phyloP scores from a whole-genome alignment of 306 rosid genomes.

The Myrica gale region DNA sequence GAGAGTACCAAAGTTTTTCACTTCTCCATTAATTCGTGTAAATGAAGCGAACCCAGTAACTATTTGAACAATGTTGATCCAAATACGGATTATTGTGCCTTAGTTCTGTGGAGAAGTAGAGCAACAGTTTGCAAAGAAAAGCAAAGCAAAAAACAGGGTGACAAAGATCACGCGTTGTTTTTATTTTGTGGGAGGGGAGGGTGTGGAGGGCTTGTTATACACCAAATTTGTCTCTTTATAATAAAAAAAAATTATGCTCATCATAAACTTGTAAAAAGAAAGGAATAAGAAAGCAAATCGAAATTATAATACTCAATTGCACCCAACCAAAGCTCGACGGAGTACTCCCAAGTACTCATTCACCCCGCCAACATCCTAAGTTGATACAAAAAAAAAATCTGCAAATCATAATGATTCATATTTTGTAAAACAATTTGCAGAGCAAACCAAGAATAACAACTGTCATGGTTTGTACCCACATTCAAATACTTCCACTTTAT shows the following conservation, averaged over 20 bases:
- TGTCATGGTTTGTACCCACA: background rate
- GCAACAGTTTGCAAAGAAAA: background rate
- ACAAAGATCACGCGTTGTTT: background rate
- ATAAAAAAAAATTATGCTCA: background rate
- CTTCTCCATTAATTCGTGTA: background rate
- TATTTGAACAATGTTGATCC: constrained; percentile 18
- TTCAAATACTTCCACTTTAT: background rate
- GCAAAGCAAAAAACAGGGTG: background rate
- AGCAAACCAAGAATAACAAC: background rate
- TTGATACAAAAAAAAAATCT: background rate
- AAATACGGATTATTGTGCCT: background rate
- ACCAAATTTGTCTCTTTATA: too few species aligned
- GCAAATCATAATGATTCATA: background rate
- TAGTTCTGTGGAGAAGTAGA: background rate
- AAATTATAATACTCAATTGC: background rate
- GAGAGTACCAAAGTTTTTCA: constrained; percentile 11
- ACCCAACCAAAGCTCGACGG: background rate
- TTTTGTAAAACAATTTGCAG: background rate
- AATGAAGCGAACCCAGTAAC: constrained; percentile 9
- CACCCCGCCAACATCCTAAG: background rate
- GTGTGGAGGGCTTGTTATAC: too few species aligned
- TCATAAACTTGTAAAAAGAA: background rate
- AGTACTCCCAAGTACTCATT: background rate
- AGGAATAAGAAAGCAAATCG: background rate
- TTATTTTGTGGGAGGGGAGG: background rate